Conservation (phyloP, 139 green algal species). For the Nannochloris sp. region DNA sequence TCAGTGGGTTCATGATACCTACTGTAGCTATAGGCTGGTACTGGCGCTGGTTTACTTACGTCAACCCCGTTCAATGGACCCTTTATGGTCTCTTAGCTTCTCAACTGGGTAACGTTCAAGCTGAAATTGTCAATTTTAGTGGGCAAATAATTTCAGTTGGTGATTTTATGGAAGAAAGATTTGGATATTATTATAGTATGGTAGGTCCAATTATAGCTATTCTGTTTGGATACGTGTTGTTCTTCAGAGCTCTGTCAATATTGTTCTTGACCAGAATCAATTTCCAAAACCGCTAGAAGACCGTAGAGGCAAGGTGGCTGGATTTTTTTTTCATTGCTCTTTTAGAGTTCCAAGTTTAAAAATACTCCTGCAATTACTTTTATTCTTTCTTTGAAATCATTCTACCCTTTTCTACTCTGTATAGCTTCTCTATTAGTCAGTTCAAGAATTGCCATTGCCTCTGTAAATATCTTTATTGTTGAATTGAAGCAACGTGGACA, state of each 20-base stretch:
- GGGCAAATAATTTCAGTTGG: slow-evolving; percentile 4
- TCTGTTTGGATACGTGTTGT: not conserved
- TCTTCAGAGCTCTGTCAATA: not conserved
- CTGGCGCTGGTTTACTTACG: slow-evolving; percentile 41
- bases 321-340: too few relatives aligned
- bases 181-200: slow-evolving; percentile 23
- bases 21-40: slow-evolving; percentile 18
- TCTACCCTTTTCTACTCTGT: too few relatives aligned
- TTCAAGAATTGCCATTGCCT: too few relatives aligned
- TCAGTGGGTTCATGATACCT: slow-evolving; percentile 39
- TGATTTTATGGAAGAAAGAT: slow-evolving; percentile 28
- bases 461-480: too few relatives aligned
- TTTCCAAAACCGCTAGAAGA: not conserved
- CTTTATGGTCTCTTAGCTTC: slow-evolving; percentile 31
- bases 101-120: slow-evolving; percentile 29
- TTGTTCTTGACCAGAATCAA: not conserved
- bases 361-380: too few relatives aligned
- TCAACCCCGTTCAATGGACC: slow-evolving; percentile 27
- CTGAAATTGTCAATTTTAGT: slow-evolving; percentile 2
- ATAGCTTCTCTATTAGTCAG: too few relatives aligned
- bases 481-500: too few relatives aligned
- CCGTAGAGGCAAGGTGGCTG: too few relatives aligned
- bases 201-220: not conserved
- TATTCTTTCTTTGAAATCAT: too few relatives aligned
- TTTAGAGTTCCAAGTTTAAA: too few relatives aligned